Evolutionary conservation across 441 rosid genomes (phyloP), one percentile per base, ranked within the genome.

Genomic region (Breynia disticha): DNA sequence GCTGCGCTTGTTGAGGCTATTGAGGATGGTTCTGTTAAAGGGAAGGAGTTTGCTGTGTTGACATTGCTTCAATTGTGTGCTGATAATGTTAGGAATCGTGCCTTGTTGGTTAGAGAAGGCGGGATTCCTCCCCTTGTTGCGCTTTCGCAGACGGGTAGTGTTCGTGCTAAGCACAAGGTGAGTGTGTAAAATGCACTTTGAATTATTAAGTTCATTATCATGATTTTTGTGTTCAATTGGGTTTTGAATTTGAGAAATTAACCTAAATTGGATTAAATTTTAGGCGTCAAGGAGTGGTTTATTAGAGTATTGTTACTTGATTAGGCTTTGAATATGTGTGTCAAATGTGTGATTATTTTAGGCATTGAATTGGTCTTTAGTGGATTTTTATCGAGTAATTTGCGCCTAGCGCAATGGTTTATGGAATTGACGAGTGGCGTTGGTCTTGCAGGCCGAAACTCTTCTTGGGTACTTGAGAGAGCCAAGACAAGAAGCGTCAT

Each of bases 101-200:
- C 90, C 5, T 71, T 90, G 77, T 84, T 90, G 47, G 96, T 87
- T 4, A 76, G 90, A 52, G 96, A 85, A 81, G 96, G 96, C 5
- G 97, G 87, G 19, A 87, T 90, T 67, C 96, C 98, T 65, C 98
- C 95, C 1, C 86, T 90, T 16, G 98, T 79, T 16, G 93, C 90
- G 1, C 83, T 85, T 38, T 90, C 95, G 4, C 98, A 90, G 72
- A 76, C 76, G 7, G 86, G 89, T 17, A 75, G 78, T 41, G 65
- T 76, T 52, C 79, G 75, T 51, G 88, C 95, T 15, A 90, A 83
- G 72, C 82, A 80, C 53, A 89, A 82, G 95, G 97, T 89, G 32
- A 20, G 15, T 54, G 51, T 46, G 4, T 55, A 1, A 43, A 21
- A 13, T 41, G 50, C 2, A 18, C 4, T 49, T 6, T n/a, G n/a